These are phyloP conservation scores for Talaromyces pinophilus DNA, from an alignment of 2,329 filamentous ascomycete species.

Conservation along the genomic window DNA sequence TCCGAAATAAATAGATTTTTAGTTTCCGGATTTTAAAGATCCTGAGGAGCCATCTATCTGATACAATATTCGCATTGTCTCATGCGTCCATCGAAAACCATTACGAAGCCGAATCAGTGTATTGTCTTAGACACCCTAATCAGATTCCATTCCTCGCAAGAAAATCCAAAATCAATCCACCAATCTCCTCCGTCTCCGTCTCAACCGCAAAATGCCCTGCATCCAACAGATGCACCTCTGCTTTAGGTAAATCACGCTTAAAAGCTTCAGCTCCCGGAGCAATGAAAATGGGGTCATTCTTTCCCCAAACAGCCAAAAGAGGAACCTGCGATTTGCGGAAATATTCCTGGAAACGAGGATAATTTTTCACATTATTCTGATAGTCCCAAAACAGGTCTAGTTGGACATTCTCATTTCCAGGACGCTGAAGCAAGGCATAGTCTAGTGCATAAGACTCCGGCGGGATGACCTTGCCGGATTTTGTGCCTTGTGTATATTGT, in stretches of 20 bases:
- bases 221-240: slow-evolving; percentile 55
- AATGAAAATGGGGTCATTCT: slow-evolving; percentile 53
- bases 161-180: slow-evolving; percentile 39
- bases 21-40: neutral
- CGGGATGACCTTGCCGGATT: slow-evolving; percentile 38
- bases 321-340: slow-evolving; percentile 55
- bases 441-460: slow-evolving; percentile 56
- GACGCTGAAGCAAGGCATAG: slow-evolving; percentile 53
- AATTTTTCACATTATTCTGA: slow-evolving; percentile 55
- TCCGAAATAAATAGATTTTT: neutral
- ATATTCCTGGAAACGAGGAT: slow-evolving; percentile 58
- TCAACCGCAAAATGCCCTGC: slow-evolving; percentile 59
- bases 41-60: neutral
- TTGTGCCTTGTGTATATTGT: slow-evolving; percentile 50
- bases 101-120: neutral
- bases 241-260: slow-evolving; percentile 51
- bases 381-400: slow-evolving; percentile 62
- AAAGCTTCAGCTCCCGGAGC: slow-evolving; percentile 57
- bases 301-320: slow-evolving; percentile 60
- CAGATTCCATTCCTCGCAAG: slow-evolving; percentile 28
- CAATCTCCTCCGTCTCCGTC: slow-evolving; percentile 43
- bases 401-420: slow-evolving; percentile 56
- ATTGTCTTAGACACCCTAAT: neutral
- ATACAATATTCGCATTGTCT: no score
- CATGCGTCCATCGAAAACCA: neutral